Base-by-base conservation (phyloP, 768 basidiomycete species). In the Auricularia heimuer region DNA sequence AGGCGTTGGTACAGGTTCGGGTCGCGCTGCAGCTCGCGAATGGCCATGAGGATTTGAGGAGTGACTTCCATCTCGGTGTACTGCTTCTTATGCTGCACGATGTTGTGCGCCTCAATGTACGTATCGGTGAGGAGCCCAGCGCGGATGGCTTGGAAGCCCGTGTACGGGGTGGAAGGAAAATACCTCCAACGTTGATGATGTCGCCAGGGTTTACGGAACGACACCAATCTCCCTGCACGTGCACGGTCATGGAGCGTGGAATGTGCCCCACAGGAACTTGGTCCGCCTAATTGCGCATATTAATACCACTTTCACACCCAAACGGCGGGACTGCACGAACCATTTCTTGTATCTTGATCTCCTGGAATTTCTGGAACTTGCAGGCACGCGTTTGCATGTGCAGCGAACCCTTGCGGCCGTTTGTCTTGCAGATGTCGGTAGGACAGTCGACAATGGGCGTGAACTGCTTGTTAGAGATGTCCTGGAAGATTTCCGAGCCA, bases 221-320 rank as follows among this genome's bases (percentile, higher is more conserved):
- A 7, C 94, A 95, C 42, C 97, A 82, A 66, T 82, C 88, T 29
- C 97, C 97, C 68, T 92, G 87, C 39, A 98, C 81, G 72, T 99
- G 94, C n/a, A 97, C 75, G 0, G 94, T 94, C 97, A 98, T 98
- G 2, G 95, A 94, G 45, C 97, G 88, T 29, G 97, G 97, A 65
- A 99, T 99, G 74, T 99, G 97, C 3, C 97, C 97, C 60, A 99
- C 96, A 29, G 97, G 97, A 1, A 99, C 97, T 87, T 99, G 97
- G 72, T 98, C 96, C 33, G 96, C 91, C 94, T 94, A 29, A 29
- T 29, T 29, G 29, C 29, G 29, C 29, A 29, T 29, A 29, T 29
- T 29, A 29, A 29, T 29, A 29, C 29, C 29, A 29, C 29, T 29
- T 29, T 29, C 29, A 29, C 29, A 29, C 29, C 29, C 29, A 29